A percentile compares a stretch with the other conserved stretches of the same genome.
Evolutionary conservation across 352 stramenopile species (phyloP).

Genomic region (Globisporangium ultimum): DNA sequence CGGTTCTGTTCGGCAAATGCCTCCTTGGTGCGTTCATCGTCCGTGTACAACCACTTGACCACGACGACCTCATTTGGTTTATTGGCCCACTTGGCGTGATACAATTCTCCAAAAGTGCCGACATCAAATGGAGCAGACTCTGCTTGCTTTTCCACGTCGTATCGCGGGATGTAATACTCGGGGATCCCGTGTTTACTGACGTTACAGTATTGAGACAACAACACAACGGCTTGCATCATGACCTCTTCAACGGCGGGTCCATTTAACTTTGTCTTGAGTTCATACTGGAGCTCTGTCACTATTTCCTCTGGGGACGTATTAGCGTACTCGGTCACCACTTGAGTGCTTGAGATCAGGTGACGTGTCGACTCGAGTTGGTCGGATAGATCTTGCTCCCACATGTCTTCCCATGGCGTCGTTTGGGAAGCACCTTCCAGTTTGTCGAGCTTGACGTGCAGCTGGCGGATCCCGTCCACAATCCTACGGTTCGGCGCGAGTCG

Average conservation of each 20-base stretch:
- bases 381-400: conserved; percentile 3
- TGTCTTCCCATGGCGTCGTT: neutral
- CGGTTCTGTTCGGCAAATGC: conserved; percentile 29
- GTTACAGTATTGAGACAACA: neutral
- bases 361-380: neutral
- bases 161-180: conserved; percentile 18
- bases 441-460: conserved; percentile 1
- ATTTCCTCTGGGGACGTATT: neutral
- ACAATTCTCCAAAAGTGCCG: conserved; percentile 25
- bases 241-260: neutral
- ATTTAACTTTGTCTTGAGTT: neutral
- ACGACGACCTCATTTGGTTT: conserved; percentile 34
- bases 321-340: neutral
- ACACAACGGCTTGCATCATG: neutral
- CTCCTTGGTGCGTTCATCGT: conserved; percentile 15
- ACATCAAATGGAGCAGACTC: conserved; percentile 10
- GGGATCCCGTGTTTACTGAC: conserved; percentile 7
- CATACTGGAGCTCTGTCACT: neutral
- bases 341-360: neutral
- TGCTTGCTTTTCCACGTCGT: conserved; percentile 18
- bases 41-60: conserved; percentile 17
- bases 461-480: neutral
- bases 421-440: conserved; percentile 3
- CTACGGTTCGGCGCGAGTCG: conserved; percentile 2
- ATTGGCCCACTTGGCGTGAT: conserved; percentile 27